Base-by-base conservation (phyloP, 176 grass and related monocot species). In the Musa acuminata region DNA sequence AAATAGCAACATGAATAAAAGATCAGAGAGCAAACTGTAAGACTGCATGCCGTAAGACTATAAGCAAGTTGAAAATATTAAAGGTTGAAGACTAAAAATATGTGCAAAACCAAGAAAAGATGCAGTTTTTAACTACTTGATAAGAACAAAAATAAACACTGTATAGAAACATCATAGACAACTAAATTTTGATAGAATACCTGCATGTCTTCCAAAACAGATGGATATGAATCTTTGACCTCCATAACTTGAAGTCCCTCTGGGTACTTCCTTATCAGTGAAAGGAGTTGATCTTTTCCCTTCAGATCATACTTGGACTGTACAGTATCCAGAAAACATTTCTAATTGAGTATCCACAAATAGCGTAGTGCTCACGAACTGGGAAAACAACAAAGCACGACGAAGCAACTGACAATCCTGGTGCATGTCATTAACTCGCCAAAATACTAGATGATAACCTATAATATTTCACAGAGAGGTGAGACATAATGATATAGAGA, bases 281-380 rank as follows among this genome's bases (percentile, higher is more conserved):
- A 73, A 74, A 96, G 86, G 65, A 96, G 65, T 75, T 96, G 84
- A 24, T 91, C 92, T 85, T 91, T 96, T 79, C 92, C 88, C 67
- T 91, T 91, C 65, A 96, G 21, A 79, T 88, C 92, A 85, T 96
- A 80, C 68, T 96, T 96, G 77, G 92, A 80, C 92, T 96, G 83
- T 78, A 85, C 7, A 80, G 73, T 71, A 53, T 9, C 0, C 24
- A 74, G 72, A 19, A 82, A 13, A 77, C 16, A 12, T 19, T 5
- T 0, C 29, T 35, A 35, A 35, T 35, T 5, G 29, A 35, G 29
- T 35, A 35, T 5, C 29, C 29, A 35, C 29, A 76, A 54, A 69
- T 73, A 81, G 51, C 51, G 35, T 4, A 79, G 49, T 53, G 80
- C 13, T 67, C 2, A 2, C 52, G 35, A 58, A 10, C 8, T 71